These are phyloP conservation scores for Chamaecyparis obtusa DNA, from an alignment of 75 land plant species.

Conservation along the genomic window DNA sequence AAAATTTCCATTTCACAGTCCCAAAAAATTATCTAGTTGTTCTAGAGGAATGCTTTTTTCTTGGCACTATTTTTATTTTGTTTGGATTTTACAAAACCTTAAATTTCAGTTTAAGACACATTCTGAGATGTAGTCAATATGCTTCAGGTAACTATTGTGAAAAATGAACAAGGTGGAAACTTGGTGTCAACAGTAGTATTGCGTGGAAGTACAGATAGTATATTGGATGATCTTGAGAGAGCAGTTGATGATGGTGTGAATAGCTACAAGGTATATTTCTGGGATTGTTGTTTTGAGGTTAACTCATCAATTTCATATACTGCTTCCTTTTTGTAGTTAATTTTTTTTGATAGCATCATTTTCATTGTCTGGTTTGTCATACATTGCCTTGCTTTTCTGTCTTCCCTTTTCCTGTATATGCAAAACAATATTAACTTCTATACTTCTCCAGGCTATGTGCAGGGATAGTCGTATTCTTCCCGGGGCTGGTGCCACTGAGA, in stretches of 20 bases:
- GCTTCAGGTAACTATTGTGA: conserved; percentile 75
- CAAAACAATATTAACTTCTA: not conserved
- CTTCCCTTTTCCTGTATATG: not conserved
- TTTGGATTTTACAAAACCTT: conserved; percentile 2
- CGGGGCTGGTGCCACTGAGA: conserved; percentile 99
- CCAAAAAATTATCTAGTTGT: not conserved
- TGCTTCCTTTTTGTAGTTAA: not conserved
- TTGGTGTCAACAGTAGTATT: conserved; percentile 85
- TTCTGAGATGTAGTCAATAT: conserved; percentile 1
- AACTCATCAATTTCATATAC: not conserved
- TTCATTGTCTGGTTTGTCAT: not conserved
- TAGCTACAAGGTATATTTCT: conserved; percentile 69
- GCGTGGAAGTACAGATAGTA: conserved; percentile 96
- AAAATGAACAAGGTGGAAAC: conserved; percentile 93
- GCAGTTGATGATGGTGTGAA: conserved; percentile 99
- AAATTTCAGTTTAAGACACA: not conserved
- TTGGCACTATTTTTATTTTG: not conserved
- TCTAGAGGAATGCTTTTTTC: not conserved
- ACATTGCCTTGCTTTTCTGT: not conserved
- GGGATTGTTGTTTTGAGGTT: conserved; percentile 5
- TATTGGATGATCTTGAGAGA: conserved; percentile 96
- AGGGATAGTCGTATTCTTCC: conserved; percentile 90
- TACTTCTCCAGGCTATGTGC: conserved; percentile 77
- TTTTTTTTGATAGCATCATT: not conserved
- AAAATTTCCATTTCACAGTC: not conserved